Percentiles rank a stretch among this genome's conserved stretches.
Evolutionary conservation across 306 rosid genomes (phyloP).

Genomic region (Inga oerstediana): DNA sequence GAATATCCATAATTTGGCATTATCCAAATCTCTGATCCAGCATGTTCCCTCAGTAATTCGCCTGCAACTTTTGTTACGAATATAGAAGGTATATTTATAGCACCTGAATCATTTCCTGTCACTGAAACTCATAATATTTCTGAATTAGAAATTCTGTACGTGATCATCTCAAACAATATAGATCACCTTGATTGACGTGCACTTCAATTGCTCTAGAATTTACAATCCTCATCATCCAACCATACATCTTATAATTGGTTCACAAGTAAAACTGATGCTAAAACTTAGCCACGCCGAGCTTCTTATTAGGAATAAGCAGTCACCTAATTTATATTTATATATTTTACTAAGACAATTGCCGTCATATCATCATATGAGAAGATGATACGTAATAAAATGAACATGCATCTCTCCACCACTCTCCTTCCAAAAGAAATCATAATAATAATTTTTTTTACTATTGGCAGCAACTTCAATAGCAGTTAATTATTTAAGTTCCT

Average conservation of each 20-base stretch:
- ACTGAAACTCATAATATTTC: constrained; percentile 49
- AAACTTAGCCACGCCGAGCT: no score
- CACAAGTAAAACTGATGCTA: no score
- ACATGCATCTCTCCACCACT: neutral
- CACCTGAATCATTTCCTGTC: constrained; percentile 83
- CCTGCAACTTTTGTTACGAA: constrained; percentile 82
- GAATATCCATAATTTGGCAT: constrained; percentile 87
- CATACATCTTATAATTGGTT: no score
- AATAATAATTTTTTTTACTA: neutral
- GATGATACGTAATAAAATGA: neutral
- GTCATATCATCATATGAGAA: neutral
- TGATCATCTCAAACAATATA: neutral
- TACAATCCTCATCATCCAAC: no score
- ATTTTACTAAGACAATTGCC: neutral
- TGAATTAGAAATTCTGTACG: neutral
- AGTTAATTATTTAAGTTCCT: constrained; percentile 4
- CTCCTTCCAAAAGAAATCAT: constrained; percentile 19
- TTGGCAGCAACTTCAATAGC: constrained; percentile 7
- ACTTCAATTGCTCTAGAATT: no score
- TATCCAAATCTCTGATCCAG: constrained; percentile 75
- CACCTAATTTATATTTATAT: no score
- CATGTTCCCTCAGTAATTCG: constrained; percentile 54
- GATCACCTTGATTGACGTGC: no score
- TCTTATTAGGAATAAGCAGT: no score
- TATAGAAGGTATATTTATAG: constrained; percentile 75